These are phyloP conservation scores for Thozetella sp. DNA, from an alignment of 495 filamentous ascomycete genomes.

Conservation along the genomic window DNA sequence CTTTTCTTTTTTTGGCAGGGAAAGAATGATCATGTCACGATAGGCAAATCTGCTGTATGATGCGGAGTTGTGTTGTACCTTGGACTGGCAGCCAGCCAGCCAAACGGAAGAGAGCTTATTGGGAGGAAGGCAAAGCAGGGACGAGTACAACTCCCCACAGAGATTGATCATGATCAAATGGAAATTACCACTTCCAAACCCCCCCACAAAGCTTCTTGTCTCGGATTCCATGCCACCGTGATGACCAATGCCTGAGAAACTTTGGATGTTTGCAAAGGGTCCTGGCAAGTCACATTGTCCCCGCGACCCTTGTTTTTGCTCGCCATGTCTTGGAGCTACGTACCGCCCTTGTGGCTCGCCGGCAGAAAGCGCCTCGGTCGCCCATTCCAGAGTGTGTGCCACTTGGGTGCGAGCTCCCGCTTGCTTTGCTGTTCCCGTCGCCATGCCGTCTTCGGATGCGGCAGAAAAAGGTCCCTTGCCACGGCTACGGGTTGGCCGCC, in stretches of 20 bases:
- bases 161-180: constrained; percentile 15
- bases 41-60: constrained; percentile 13
- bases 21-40: constrained; percentile 20
- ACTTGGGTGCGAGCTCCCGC: background rate
- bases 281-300: too few relatives aligned
- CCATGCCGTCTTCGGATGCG: too few relatives aligned
- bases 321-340: background rate
- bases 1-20: constrained; percentile 3
- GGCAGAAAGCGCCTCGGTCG: background rate
- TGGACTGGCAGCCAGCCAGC: background rate
- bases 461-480: background rate
- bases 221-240: constrained; percentile 1
- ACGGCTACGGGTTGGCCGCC: background rate
- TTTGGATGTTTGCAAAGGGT: background rate
- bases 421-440: background rate
- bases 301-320: too few relatives aligned
- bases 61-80: constrained; percentile 9
- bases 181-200: constrained; percentile 10
- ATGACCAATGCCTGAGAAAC: constrained; percentile 6
- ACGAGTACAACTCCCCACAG: background rate
- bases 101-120: constrained; percentile 3
- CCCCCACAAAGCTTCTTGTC: constrained; percentile 2
- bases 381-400: background rate
- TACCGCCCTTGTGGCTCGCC: background rate
- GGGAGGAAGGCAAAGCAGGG: background rate